phyloP scores from a whole-genome alignment of 164 flowering plant genomes.

The Vitis labrusca region DNA sequence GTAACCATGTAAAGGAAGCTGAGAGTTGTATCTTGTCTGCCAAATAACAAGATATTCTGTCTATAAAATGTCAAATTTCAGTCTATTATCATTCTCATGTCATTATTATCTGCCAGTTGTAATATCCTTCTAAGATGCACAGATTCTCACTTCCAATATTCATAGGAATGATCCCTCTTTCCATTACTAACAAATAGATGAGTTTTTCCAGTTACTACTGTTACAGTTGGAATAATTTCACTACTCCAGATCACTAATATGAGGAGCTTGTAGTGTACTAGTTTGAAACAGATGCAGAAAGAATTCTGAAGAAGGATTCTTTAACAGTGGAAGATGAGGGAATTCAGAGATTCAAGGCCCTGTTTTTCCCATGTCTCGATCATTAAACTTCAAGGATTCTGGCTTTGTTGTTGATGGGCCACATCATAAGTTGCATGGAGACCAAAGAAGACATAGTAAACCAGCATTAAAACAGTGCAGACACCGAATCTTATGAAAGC shows the following conservation, averaged over 20 bases:
- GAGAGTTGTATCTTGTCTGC: no score
- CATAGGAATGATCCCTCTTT: no score
- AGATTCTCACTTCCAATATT: no score
- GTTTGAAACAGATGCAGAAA: background rate
- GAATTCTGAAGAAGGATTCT: background rate
- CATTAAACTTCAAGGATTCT: conserved; percentile 6
- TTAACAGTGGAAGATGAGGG: background rate
- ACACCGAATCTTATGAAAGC: conserved; percentile 55
- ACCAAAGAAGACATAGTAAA: conserved; percentile 55
- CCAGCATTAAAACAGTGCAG: conserved; percentile 49
- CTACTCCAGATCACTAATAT: background rate
- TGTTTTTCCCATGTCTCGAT: conserved; percentile 5
- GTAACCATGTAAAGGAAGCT: no score
- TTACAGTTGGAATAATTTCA: no score
- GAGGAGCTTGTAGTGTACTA: background rate
- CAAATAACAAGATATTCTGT: no score
- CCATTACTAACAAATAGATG: no score
- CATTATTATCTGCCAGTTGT: no score
- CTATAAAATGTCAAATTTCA: no score
- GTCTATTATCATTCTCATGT: no score
- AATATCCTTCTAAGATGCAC: no score
- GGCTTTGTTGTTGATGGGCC: conserved; percentile 38
- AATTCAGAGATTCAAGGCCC: conserved; percentile 5
- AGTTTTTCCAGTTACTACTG: no score
- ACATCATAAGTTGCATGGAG: conserved; percentile 70